Evolutionary conservation across 495 filamentous ascomycete genomes (phyloP), one percentile per base, ranked within the genome.

Genomic region (Aspergillus asperescens): DNA sequence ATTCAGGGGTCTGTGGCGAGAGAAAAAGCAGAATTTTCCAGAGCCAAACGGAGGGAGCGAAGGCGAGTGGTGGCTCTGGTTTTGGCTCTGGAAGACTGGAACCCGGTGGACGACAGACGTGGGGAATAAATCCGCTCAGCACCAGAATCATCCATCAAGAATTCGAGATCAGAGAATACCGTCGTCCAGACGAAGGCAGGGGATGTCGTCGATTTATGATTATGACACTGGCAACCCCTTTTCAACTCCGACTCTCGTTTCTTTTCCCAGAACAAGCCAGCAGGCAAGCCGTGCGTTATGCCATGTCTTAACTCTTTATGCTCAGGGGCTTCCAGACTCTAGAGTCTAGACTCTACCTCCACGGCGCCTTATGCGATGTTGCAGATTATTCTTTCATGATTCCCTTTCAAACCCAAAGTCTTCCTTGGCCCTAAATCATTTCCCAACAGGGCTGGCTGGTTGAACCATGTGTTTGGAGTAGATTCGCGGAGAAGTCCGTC

Each of bases 181-280:
- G n/a, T n/a, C n/a, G n/a, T n/a, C n/a, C n/a, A n/a, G n/a, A n/a
- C n/a, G n/a, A n/a, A n/a, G n/a, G n/a, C n/a, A n/a, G n/a, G 28
- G 43, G 27, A 46, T 46, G 1, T 23, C 29, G 24, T 51, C 25
- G 39, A 10, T 24, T 52, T 52, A 34, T 44, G 9, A 32, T 44
- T 34, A n/a, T 52, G 16, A 1, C 28, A 31, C 8, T n/a, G n/a
- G n/a, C 28, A 5, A 22, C 31, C 42, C 28, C 34, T 46, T 29
- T 54, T 38, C 51, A 15, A 48, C 52, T 42, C 24, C 37, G 13
- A 24, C 19, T 24, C 43, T 54, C 41, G 16, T 54, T 47, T 47
- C 43, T 47, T 48, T 54, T 54, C 18, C 13, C 35, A 38, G 49
- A 29, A 43, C 49, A n/a, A 46, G 39, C 50, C 50, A 52, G 41